phyloP scores from a whole-genome alignment of 1,284 basidiomycete species.

The Apiotrichum akiyoshidainum region DNA sequence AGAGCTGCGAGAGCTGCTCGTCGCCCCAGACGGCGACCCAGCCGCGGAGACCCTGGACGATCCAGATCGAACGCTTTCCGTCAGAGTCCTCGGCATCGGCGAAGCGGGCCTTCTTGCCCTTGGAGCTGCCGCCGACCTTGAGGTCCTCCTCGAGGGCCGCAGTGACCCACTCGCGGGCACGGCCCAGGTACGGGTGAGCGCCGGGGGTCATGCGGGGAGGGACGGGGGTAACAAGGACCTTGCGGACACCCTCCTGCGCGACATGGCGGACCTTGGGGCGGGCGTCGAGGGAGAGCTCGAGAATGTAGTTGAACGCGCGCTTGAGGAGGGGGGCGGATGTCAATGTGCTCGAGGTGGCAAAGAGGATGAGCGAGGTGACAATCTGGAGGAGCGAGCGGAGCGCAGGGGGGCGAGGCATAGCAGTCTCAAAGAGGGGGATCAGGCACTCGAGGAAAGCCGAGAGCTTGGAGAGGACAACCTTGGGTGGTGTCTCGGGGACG shows the following conservation, averaged over 20 bases:
- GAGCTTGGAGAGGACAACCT: slow-evolving; percentile 46
- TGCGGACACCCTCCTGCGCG: slow-evolving; percentile 78
- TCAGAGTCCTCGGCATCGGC: slow-evolving; percentile 55
- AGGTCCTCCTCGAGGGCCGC: slow-evolving; percentile 65
- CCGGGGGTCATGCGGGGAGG: slow-evolving; percentile 61
- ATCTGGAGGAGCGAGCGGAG: slow-evolving; percentile 54
- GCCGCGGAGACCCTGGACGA: slow-evolving; percentile 65
- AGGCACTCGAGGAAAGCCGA: slow-evolving; percentile 60
- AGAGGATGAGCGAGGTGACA: slow-evolving; percentile 68
- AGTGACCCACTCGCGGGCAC: slow-evolving; percentile 76
- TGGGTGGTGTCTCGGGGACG: slow-evolving; percentile 64
- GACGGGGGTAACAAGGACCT: slow-evolving; percentile 70
- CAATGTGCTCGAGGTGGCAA: slow-evolving; percentile 61
- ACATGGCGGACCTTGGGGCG: slow-evolving; percentile 91
- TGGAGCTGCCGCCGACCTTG: slow-evolving; percentile 53
- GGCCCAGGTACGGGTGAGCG: slow-evolving; percentile 72
- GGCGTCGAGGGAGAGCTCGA: slow-evolving; percentile 79
- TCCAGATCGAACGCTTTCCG: slow-evolving; percentile 70
- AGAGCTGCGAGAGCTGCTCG: slow-evolving; percentile 68
- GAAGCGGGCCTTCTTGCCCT: slow-evolving; percentile 62
- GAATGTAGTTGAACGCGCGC: slow-evolving; percentile 65
- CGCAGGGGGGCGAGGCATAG: slow-evolving; percentile 48
- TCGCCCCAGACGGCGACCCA: slow-evolving; percentile 63
- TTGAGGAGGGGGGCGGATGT: slow-evolving; percentile 67
- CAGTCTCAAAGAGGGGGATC: slow-evolving; percentile 64